Evolutionary conservation across 2,329 filamentous ascomycete genomes (phyloP).

Genomic region (Alternaria alternata): DNA sequence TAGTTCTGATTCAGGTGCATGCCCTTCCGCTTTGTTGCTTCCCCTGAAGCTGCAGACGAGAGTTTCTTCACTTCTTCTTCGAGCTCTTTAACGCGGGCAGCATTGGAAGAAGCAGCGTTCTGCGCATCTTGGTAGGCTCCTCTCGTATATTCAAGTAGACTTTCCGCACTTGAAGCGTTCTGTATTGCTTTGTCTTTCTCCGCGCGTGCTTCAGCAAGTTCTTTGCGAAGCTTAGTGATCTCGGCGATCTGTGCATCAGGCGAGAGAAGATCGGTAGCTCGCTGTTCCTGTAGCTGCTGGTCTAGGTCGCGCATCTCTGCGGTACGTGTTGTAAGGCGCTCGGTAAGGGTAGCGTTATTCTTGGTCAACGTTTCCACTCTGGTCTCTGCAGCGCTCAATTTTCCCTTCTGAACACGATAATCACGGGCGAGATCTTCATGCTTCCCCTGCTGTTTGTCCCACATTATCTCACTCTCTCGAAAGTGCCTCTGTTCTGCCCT

Average conservation of each 20-base stretch:
- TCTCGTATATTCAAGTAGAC: constrained; percentile 65
- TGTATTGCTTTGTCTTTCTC: constrained; percentile 41
- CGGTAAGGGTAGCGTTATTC: constrained; percentile 25
- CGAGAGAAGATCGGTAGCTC: constrained; percentile 27
- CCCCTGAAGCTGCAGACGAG: constrained; percentile 25
- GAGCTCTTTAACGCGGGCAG: constrained; percentile 22
- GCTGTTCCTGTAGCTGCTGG: constrained; percentile 30
- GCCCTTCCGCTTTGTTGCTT: constrained; percentile 27
- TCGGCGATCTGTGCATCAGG: constrained; percentile 33
- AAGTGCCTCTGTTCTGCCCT: constrained; percentile 22
- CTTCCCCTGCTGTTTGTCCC: constrained; percentile 36
- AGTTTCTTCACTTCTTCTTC: constrained; percentile 24
- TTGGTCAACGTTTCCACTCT: constrained; percentile 25
- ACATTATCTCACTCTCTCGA: constrained; percentile 26
- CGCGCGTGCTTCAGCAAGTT: constrained; percentile 27
- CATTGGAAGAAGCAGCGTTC: constrained; percentile 19
- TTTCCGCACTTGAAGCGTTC: constrained; percentile 40
- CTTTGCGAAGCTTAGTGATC: constrained; percentile 33
- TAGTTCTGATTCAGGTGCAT: constrained; percentile 26
- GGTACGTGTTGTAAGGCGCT: constrained; percentile 26
- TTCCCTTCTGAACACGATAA: constrained; percentile 26
- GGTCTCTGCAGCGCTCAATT: constrained; percentile 26
- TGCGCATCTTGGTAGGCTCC: constrained; percentile 59
- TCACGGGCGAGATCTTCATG: constrained; percentile 36
- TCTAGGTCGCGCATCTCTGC: constrained; percentile 22